Evolutionary conservation across 345 rosid genomes (phyloP).

Genomic region (Brassica nigra): DNA sequence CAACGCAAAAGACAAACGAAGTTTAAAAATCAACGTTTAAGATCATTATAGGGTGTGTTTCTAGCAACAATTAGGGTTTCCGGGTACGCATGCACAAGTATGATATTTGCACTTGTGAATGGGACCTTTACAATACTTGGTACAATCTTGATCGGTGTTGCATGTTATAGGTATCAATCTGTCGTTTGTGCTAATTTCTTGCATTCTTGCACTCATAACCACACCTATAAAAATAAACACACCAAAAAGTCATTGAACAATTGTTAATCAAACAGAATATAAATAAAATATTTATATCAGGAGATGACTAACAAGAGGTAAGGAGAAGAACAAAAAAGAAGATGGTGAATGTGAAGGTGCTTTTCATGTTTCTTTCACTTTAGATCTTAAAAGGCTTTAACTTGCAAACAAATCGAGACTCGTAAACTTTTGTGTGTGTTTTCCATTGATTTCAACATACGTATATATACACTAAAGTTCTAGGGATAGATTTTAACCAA

Average conservation of each 20-base stretch:
- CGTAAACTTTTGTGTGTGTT: neutral
- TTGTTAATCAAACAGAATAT: neutral
- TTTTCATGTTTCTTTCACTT: constrained; percentile 19
- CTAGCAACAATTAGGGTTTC: constrained; percentile 31
- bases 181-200: neutral
- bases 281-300: neutral
- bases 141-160: constrained; percentile 31
- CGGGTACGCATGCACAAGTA: constrained; percentile 28
- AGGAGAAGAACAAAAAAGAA: constrained; percentile 25
- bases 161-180: constrained; percentile 29
- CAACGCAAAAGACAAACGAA: neutral
- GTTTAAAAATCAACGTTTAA: neutral
- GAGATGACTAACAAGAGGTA: constrained; percentile 15
- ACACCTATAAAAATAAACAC: constrained; percentile 6
- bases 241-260: neutral
- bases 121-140: constrained; percentile 28
- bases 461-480: constrained; percentile 4
- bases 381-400: neutral
- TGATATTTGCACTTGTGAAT: constrained; percentile 6
- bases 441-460: neutral
- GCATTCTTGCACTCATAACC: constrained; percentile 31
- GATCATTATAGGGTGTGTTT: neutral
- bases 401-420: neutral
- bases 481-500: neutral
- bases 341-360: constrained; percentile 17